Evolutionary conservation across 1,284 basidiomycete genomes (phyloP).

Genomic region (Paramarasmius palmivorus): DNA sequence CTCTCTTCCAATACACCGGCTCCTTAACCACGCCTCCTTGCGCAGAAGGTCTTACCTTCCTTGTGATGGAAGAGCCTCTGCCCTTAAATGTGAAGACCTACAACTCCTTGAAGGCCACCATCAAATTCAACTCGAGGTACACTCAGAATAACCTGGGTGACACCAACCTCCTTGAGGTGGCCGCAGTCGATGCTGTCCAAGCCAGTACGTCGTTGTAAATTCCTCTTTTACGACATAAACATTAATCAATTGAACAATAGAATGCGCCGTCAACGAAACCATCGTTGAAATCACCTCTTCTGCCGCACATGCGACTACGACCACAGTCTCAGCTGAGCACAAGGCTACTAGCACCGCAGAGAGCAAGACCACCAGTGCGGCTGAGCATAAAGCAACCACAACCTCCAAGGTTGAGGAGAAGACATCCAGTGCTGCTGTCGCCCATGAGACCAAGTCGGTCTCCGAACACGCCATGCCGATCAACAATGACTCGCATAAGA

Average conservation of each 20-base stretch:
- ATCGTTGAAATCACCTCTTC: neutral
- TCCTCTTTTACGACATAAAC: neutral
- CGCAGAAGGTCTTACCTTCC: conserved; percentile 22
- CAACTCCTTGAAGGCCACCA: conserved; percentile 11
- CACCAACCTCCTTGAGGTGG: conserved; percentile 12
- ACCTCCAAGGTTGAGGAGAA: too few species aligned
- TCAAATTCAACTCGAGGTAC: conserved; percentile 15
- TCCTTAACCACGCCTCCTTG: conserved; percentile 23
- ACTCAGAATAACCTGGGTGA: conserved; percentile 13
- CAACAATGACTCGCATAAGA: neutral
- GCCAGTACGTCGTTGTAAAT: neutral
- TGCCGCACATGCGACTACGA: neutral
- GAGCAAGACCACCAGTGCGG: neutral
- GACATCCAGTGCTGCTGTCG: too few species aligned
- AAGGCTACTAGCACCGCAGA: neutral
- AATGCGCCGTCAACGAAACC: neutral
- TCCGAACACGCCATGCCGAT: too few species aligned
- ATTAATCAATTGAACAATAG: neutral
- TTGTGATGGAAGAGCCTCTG: conserved; percentile 20
- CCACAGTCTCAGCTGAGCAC: neutral
- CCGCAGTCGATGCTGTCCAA: conserved; percentile 1
- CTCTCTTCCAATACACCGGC: conserved; percentile 22
- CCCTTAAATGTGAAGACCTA: conserved; percentile 14
- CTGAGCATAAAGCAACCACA: neutral
- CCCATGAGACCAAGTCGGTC: too few species aligned